phyloP scores from a whole-genome alignment of 2,329 filamentous ascomycete genomes.

The Colletotrichum viniferum region DNA sequence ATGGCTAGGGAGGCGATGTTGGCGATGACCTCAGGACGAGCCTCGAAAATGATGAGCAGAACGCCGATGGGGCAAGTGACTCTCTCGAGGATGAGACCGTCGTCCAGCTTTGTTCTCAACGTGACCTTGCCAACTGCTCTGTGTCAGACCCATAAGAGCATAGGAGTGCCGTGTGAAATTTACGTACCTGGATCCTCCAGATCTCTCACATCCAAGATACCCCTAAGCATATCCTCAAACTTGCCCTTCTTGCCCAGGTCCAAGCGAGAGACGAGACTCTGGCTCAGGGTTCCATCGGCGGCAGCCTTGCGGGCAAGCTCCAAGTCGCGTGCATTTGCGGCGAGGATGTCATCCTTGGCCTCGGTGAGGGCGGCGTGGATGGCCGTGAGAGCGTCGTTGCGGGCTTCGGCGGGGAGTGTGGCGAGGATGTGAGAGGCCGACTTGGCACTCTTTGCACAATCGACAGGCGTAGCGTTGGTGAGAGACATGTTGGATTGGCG shows the following conservation, averaged over 20 bases:
- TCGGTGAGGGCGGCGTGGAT: conserved; percentile 79
- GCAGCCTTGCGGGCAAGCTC: conserved; percentile 75
- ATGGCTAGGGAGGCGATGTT: conserved; percentile 96
- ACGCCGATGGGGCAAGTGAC: conserved; percentile 95
- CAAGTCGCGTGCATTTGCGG: conserved; percentile 86
- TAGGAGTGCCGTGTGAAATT: neutral
- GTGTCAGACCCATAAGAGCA: neutral
- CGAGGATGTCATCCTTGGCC: conserved; percentile 77
- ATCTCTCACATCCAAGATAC: conserved; percentile 84
- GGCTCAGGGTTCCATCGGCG: conserved; percentile 75
- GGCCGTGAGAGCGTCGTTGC: conserved; percentile 83
- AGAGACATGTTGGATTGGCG: conserved; percentile 71
- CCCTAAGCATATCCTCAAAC: conserved; percentile 97
- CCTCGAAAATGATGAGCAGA: conserved; percentile 98
- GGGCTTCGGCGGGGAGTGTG: conserved; percentile 73
- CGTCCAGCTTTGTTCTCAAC: conserved; percentile 83
- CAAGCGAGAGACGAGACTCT: conserved; percentile 84
- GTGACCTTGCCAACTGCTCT: conserved; percentile 79
- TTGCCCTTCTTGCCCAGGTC: conserved; percentile 88
- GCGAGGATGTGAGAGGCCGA: conserved; percentile 82
- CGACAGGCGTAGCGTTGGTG: conserved; percentile 79
- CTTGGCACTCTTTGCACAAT: conserved; percentile 80
- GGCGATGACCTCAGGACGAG: conserved; percentile 95
- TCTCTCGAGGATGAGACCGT: conserved; percentile 82
- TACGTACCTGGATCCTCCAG: conserved; percentile 82